phyloP scores from a whole-genome alignment of 2,329 filamentous ascomycete species.

The Verticillium zaregamsianum region DNA sequence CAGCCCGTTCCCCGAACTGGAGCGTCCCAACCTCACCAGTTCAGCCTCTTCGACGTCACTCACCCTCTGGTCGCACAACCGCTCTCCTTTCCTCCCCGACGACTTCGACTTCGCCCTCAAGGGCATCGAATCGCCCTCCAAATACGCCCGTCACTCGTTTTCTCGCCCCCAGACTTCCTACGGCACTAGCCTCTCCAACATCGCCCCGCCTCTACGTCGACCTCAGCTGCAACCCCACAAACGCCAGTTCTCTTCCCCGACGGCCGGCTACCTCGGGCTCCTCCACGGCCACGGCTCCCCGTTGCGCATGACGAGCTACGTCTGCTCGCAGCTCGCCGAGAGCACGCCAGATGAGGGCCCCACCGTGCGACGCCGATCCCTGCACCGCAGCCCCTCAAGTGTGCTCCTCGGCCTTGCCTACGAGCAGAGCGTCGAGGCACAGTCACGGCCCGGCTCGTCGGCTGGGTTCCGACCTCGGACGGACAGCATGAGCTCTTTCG shows the following conservation, averaged over 20 bases:
- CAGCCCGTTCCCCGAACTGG: not conserved
- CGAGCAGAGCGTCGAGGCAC: not conserved
- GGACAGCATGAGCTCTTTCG: not conserved
- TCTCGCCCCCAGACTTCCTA: not conserved
- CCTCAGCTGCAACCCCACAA: constrained; percentile 6
- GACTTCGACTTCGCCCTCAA: not conserved
- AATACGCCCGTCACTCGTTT: not conserved
- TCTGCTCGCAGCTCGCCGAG: not conserved
- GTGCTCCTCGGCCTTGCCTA: not conserved
- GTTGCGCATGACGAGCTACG: constrained; percentile 1
- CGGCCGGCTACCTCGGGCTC: constrained; percentile 15
- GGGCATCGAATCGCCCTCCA: constrained; percentile 1
- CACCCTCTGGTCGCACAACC: not conserved
- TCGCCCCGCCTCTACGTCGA: not conserved
- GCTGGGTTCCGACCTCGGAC: not conserved
- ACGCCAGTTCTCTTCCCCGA: constrained; percentile 15
- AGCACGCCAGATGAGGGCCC: not conserved
- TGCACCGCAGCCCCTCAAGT: not conserved
- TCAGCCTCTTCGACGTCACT: not conserved
- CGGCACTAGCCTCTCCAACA: not conserved
- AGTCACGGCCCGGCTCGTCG: not conserved
- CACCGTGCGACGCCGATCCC: not conserved
- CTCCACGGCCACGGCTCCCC: constrained; percentile 2
- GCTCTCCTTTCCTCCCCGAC: not conserved
- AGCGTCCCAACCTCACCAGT: not conserved